A percentile compares a stretch with the other conserved stretches of the same genome.
phyloP scores from a whole-genome alignment of 805 yeast species.

The Kockiozyma suomiensis region DNA sequence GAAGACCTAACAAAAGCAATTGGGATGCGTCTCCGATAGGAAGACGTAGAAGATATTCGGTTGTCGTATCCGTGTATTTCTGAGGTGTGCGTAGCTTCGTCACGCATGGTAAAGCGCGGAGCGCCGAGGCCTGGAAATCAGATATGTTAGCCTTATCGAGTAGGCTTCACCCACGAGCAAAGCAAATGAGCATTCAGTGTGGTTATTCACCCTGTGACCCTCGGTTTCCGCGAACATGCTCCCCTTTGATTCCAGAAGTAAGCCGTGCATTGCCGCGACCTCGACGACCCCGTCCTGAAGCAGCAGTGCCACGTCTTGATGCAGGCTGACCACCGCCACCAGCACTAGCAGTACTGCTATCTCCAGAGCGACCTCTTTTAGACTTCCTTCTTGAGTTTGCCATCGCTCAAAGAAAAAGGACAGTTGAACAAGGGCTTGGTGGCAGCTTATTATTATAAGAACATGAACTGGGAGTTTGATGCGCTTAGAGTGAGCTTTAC shows the following conservation, averaged over 20 bases:
- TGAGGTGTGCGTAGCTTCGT: constrained; percentile 19
- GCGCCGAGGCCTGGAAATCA: constrained; percentile 5
- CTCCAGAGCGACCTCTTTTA: not conserved
- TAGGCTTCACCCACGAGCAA: too few species aligned
- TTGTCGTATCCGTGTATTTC: not conserved
- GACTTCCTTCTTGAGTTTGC: not conserved
- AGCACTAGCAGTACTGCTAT: too few species aligned
- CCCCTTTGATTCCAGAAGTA: not conserved
- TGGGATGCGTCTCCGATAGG: not conserved
- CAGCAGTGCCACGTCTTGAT: too few species aligned
- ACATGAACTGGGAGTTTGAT: too few species aligned
- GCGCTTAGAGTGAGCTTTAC: too few species aligned
- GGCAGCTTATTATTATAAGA: too few species aligned
- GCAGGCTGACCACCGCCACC: too few species aligned
- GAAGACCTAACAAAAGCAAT: constrained; percentile 13
- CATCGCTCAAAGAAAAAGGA: not conserved
- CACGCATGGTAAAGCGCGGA: constrained; percentile 21
- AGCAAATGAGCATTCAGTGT: too few species aligned
- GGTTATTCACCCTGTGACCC: not conserved
- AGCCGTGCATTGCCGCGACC: too few species aligned
- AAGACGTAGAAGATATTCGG: not conserved
- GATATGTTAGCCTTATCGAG: not conserved
- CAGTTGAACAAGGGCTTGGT: too few species aligned
- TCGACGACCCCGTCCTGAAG: too few species aligned
- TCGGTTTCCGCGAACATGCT: too few species aligned